Evolutionary conservation across 2,329 filamentous ascomycete genomes (phyloP).

Genomic region (Ophiobolus disseminans): DNA sequence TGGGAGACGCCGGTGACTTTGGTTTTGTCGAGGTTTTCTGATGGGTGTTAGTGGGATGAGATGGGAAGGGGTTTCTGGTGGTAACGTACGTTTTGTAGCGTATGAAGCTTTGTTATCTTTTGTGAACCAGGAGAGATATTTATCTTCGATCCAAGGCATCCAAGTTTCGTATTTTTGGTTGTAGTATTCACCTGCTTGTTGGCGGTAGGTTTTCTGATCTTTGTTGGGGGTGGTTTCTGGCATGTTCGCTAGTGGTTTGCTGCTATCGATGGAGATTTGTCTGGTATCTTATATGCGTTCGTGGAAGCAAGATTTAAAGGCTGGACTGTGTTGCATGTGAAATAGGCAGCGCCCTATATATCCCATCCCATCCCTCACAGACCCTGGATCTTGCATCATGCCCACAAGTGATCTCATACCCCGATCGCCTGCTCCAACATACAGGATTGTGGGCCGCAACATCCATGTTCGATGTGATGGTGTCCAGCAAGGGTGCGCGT

Average conservation of each 20-base stretch:
- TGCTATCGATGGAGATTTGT: background rate
- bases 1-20: conserved; percentile 73
- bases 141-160: conserved; percentile 79
- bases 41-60: background rate
- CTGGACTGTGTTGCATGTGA: background rate
- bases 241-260: background rate
- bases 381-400: conserved; percentile 12
- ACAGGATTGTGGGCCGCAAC: conserved; percentile 20
- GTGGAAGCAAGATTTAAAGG: background rate
- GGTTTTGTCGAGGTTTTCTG: conserved; percentile 71
- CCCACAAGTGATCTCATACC: conserved; percentile 26
- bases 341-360: conserved; percentile 9
- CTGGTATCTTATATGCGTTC: background rate
- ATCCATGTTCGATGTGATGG: background rate
- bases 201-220: conserved; percentile 39
- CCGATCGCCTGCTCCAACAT: no score
- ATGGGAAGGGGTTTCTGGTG: background rate
- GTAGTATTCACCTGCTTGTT: conserved; percentile 61
- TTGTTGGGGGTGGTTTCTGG: conserved; percentile 16
- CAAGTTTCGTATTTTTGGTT: conserved; percentile 76
- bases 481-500: conserved; percentile 16
- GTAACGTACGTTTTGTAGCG: conserved; percentile 66
- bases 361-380: background rate
- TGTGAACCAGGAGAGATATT: conserved; percentile 75
- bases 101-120: conserved; percentile 80